phyloP scores from a whole-genome alignment of 345 rosid species.

The Arabidopsis arenosa region DNA sequence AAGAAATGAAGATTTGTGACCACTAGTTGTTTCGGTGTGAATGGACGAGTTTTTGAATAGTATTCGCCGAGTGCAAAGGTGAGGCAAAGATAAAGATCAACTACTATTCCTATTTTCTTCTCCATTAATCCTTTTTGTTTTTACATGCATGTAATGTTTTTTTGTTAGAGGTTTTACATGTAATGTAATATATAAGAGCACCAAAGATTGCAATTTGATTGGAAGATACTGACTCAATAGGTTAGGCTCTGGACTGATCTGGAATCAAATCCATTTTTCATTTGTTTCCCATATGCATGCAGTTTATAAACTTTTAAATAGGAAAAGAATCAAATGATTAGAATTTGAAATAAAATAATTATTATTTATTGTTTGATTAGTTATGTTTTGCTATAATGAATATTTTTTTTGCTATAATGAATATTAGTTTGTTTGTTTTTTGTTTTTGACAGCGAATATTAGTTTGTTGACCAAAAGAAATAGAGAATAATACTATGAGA shows the following conservation, averaged over 20 bases:
- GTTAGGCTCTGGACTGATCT: background rate
- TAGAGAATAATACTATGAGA: too few species aligned
- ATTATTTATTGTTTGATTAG: too few species aligned
- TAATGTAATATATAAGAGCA: background rate
- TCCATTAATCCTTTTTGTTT: constrained; percentile 3
- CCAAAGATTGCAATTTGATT: background rate
- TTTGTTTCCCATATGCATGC: constrained; percentile 6
- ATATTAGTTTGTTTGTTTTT: too few species aligned
- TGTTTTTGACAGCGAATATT: too few species aligned
- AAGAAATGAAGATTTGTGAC: constrained; percentile 51
- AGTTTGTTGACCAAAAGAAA: too few species aligned
- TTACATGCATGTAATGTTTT: background rate
- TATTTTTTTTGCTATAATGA: too few species aligned
- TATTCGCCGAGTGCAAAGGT: constrained; percentile 8
- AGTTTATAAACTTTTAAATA: too few species aligned
- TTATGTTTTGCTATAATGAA: too few species aligned
- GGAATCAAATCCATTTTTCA: background rate
- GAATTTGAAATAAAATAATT: too few species aligned
- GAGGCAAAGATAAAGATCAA: constrained; percentile 22
- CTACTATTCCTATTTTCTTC: background rate
- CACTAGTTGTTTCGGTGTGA: constrained; percentile 21
- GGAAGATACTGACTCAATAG: too few species aligned
- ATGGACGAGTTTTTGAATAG: constrained; percentile 21
- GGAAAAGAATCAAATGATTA: too few species aligned
- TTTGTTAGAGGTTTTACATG: background rate